A percentile compares a stretch with the other conserved stretches of the same genome.
Evolutionary conservation across 2,329 filamentous ascomycete species (phyloP).

Genomic region (Xylariaceae sp.): DNA sequence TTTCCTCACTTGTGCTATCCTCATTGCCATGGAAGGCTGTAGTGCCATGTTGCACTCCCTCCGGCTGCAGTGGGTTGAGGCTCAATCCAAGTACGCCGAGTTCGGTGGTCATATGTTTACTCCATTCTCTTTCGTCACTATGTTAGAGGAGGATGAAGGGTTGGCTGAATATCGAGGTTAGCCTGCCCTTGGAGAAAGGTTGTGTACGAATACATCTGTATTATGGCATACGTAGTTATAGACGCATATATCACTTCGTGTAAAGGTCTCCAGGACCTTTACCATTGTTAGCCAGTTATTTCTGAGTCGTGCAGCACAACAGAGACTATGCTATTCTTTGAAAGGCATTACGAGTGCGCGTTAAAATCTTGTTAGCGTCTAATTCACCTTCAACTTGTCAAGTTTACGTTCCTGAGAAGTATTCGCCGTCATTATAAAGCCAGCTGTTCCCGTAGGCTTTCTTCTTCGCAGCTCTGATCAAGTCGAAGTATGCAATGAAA

Average conservation of each 20-base stretch:
- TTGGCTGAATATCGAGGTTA: slow-evolving; percentile 33
- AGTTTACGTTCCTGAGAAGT: not conserved
- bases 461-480: not conserved
- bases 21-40: slow-evolving; percentile 80
- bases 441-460: too few species aligned
- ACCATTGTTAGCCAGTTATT: not conserved
- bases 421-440: too few species aligned
- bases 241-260: slow-evolving; percentile 4
- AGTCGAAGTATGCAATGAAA: slow-evolving; percentile 1
- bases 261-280: not conserved
- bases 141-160: slow-evolving; percentile 65
- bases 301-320: not conserved
- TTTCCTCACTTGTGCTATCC: slow-evolving; percentile 68
- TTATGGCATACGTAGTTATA: slow-evolving; percentile 13
- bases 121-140: slow-evolving; percentile 69
- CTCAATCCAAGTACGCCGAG: slow-evolving; percentile 82
- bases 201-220: slow-evolving; percentile 15
- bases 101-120: slow-evolving; percentile 73
- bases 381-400: not conserved
- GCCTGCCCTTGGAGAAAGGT: slow-evolving; percentile 4
- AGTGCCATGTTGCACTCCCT: slow-evolving; percentile 78
- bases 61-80: slow-evolving; percentile 78
- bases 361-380: not conserved
- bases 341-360: not conserved
- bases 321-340: not conserved